phyloP scores from a whole-genome alignment of 2,329 filamentous ascomycete species.

The Alternaria sp. region DNA sequence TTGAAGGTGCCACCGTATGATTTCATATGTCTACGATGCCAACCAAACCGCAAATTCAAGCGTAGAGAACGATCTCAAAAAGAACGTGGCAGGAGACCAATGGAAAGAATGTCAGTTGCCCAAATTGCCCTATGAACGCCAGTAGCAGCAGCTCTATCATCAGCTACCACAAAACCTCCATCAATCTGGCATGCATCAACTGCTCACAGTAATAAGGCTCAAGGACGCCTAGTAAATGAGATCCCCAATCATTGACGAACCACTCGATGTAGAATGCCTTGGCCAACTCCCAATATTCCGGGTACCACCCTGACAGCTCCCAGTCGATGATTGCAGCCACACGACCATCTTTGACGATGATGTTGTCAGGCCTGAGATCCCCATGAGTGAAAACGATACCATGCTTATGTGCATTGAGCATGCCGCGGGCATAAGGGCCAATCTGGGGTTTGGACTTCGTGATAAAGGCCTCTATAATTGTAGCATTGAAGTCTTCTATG shows the following conservation, averaged over 20 bases:
- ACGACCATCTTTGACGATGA: conserved; percentile 25
- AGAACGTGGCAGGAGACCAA: too few relatives aligned
- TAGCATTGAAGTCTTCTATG: conserved; percentile 24
- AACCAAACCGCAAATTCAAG: too few relatives aligned
- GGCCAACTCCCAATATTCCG: conserved; percentile 31
- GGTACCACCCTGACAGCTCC: conserved; percentile 32
- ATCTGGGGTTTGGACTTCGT: conserved; percentile 20
- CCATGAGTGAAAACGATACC: conserved; percentile 36
- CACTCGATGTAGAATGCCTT: conserved; percentile 33
- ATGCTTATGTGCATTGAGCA: conserved; percentile 22
- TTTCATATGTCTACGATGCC: too few relatives aligned
- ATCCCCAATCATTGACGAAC: conserved; percentile 16
- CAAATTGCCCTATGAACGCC: too few relatives aligned
- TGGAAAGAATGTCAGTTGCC: too few relatives aligned
- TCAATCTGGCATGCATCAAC: conserved; percentile 18
- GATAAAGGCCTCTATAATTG: conserved; percentile 16
- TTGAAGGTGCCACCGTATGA: too few relatives aligned
- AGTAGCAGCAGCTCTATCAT: background rate
- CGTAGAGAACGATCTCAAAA: too few relatives aligned
- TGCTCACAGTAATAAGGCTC: conserved; percentile 25
- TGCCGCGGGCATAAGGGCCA: conserved; percentile 21
- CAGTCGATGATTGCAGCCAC: conserved; percentile 28
- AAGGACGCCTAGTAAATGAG: conserved; percentile 19
- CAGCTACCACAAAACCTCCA: conserved; percentile 19
- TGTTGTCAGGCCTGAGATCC: conserved; percentile 25